phyloP scores from a whole-genome alignment of 2,329 filamentous ascomycete species.

The Neofusicoccum sp. region DNA sequence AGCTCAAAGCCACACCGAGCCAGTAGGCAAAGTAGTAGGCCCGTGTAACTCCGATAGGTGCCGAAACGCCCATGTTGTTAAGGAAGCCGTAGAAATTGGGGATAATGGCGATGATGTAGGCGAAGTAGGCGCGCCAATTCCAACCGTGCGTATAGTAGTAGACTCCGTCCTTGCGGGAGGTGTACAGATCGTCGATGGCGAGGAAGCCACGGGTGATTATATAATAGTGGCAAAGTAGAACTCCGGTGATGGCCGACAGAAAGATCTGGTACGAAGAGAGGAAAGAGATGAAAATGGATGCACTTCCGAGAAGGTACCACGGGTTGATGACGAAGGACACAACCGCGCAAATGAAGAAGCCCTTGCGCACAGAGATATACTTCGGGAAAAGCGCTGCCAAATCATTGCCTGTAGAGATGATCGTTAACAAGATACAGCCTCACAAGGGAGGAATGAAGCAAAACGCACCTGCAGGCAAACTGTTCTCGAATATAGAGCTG shows the following conservation, averaged over 20 bases:
- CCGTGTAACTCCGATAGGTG: conserved; percentile 20
- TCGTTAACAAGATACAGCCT: conserved; percentile 32
- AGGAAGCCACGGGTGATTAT: no score
- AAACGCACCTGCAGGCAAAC: conserved; percentile 42
- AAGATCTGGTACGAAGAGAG: conserved; percentile 46
- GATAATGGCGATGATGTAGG: no score
- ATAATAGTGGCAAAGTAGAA: no score
- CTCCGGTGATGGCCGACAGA: conserved; percentile 22
- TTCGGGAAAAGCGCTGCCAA: no score
- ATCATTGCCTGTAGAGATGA: neutral
- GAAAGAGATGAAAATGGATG: conserved; percentile 41
- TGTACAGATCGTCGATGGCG: no score
- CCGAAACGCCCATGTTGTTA: no score
- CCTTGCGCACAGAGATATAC: conserved; percentile 30
- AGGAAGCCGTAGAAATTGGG: no score
- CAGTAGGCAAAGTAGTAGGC: conserved; percentile 13
- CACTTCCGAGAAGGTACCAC: conserved; percentile 38
- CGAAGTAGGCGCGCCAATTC: no score
- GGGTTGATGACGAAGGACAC: conserved; percentile 38
- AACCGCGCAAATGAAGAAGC: conserved; percentile 40
- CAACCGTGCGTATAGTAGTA: no score
- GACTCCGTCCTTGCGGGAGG: no score
- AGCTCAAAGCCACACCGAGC: conserved; percentile 7
- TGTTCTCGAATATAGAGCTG: conserved; percentile 46
- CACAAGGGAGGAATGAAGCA: no score